Evolutionary conservation across 2,329 filamentous ascomycete genomes (phyloP).

Genomic region (Scortechinia acanthostroma): DNA sequence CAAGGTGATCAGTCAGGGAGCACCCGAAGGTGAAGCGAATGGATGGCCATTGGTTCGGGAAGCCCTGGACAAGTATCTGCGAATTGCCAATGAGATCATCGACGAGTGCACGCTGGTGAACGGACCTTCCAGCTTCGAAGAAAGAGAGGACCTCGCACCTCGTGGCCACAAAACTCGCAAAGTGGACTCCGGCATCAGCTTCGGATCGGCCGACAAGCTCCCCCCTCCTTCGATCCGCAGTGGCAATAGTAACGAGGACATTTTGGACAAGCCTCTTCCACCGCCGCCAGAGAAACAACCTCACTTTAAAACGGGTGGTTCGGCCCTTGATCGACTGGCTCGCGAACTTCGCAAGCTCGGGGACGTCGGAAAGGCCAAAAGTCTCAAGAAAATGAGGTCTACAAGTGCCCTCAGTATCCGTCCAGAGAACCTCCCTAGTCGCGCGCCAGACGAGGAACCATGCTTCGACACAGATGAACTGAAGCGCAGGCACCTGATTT

Average conservation of each 20-base stretch:
- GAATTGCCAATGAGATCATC: conserved; percentile 50
- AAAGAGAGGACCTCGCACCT: conserved; percentile 10
- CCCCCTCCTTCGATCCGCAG: conserved; percentile 12
- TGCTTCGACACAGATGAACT: conserved; percentile 38
- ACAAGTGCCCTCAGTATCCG: conserved; percentile 13
- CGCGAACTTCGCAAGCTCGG: conserved; percentile 51
- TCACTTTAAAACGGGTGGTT: conserved; percentile 22
- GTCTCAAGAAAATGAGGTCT: conserved; percentile 23
- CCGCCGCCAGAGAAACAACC: conserved; percentile 12
- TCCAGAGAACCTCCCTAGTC: conserved; percentile 15
- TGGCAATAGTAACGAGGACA: conserved; percentile 15
- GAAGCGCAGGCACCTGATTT: conserved; percentile 33
- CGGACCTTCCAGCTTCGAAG: conserved; percentile 24
- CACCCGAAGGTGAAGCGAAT: conserved; percentile 37
- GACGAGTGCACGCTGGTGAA: conserved; percentile 45
- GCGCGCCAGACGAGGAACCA: conserved; percentile 18
- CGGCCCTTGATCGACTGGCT: conserved; percentile 50
- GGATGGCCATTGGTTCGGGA: conserved; percentile 42
- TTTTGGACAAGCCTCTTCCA: conserved; percentile 28
- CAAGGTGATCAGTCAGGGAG: conserved; percentile 42
- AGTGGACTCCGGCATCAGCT: conserved; percentile 58
- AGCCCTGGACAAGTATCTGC: conserved; percentile 48
- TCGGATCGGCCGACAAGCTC: conserved; percentile 26
- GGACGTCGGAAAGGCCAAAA: conserved; percentile 27
- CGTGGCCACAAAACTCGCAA: conserved; percentile 38